Percentiles rank a stretch among this genome's conserved stretches.
Evolutionary conservation across 2,329 filamentous ascomycete species (phyloP).

Genomic region (Colletotrichum musicola): DNA sequence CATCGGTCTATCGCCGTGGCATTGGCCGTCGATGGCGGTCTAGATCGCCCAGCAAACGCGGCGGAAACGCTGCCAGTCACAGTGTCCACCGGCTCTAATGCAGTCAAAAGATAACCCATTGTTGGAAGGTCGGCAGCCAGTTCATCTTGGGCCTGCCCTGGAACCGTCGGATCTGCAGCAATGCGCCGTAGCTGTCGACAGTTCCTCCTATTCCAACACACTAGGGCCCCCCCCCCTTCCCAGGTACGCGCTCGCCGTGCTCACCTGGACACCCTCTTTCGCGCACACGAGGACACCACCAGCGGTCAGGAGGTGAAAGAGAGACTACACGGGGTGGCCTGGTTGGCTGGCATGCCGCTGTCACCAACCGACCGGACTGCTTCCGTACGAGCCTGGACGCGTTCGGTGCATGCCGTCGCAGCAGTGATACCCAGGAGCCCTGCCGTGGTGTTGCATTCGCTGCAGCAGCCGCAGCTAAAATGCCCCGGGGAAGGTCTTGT

Average conservation of each 20-base stretch:
- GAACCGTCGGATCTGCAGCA: constrained; percentile 29
- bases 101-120: constrained; percentile 4
- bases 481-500: constrained; percentile 12
- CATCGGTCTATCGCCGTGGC: constrained; percentile 31
- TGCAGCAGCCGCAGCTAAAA: constrained; percentile 21
- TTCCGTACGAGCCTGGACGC: constrained; percentile 23
- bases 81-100: constrained; percentile 5
- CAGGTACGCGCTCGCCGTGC: constrained; percentile 35
- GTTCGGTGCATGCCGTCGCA: constrained; percentile 1
- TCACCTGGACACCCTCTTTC: constrained; percentile 8
- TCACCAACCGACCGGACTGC: constrained; percentile 30
- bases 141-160: constrained; percentile 14
- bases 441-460: constrained; percentile 6
- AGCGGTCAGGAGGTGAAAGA: constrained; percentile 6
- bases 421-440: background rate
- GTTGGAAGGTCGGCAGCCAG: constrained; percentile 13
- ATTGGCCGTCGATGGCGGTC: constrained; percentile 20
- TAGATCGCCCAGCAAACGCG: constrained; percentile 16
- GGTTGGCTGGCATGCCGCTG: constrained; percentile 36
- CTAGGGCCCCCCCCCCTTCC: constrained; percentile 31
- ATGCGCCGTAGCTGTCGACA: constrained; percentile 2
- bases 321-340: constrained; percentile 10
- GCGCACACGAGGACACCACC: constrained; percentile 33
- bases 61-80: constrained; percentile 16
- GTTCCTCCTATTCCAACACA: background rate